A percentile compares a stretch with the other conserved stretches of the same genome.
phyloP scores from a whole-genome alignment of 2,329 filamentous ascomycete genomes.

The Fonsecaea nubica region DNA sequence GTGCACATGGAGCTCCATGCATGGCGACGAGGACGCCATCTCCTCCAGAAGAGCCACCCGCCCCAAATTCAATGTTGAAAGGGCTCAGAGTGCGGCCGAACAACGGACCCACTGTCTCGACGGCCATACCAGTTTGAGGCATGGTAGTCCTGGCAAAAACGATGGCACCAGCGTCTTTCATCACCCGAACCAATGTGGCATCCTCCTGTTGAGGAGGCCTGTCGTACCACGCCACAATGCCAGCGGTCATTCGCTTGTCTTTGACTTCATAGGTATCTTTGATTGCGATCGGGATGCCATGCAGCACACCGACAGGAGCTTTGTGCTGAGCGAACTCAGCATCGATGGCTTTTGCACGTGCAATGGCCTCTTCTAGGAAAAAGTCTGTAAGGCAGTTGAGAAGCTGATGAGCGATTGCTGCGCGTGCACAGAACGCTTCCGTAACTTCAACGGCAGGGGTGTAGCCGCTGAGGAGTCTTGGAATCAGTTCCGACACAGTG shows the following conservation, averaged over 20 bases:
- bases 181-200: constrained; percentile 62
- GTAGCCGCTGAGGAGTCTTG: constrained; percentile 52
- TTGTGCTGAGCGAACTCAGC: constrained; percentile 41
- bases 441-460: constrained; percentile 56
- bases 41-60: constrained; percentile 71
- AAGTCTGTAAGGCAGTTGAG: constrained; percentile 48
- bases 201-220: constrained; percentile 63
- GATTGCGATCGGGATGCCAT: constrained; percentile 48
- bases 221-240: constrained; percentile 63
- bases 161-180: constrained; percentile 61
- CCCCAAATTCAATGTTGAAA: constrained; percentile 62
- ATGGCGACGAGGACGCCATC: constrained; percentile 67
- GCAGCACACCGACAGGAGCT: constrained; percentile 45
- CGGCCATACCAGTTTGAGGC: constrained; percentile 56
- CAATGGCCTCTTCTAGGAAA: constrained; percentile 46
- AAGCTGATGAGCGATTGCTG: constrained; percentile 56
- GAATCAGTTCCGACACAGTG: constrained; percentile 52
- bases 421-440: constrained; percentile 62
- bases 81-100: constrained; percentile 70
- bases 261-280: constrained; percentile 53
- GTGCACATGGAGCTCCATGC: constrained; percentile 49
- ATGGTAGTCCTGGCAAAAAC: constrained; percentile 61
- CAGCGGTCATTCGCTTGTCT: constrained; percentile 57
- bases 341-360: constrained; percentile 46
- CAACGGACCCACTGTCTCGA: constrained; percentile 60